Base-by-base conservation (phyloP, 2,329 filamentous ascomycete species). In the Aureobasidium subglaciale region DNA sequence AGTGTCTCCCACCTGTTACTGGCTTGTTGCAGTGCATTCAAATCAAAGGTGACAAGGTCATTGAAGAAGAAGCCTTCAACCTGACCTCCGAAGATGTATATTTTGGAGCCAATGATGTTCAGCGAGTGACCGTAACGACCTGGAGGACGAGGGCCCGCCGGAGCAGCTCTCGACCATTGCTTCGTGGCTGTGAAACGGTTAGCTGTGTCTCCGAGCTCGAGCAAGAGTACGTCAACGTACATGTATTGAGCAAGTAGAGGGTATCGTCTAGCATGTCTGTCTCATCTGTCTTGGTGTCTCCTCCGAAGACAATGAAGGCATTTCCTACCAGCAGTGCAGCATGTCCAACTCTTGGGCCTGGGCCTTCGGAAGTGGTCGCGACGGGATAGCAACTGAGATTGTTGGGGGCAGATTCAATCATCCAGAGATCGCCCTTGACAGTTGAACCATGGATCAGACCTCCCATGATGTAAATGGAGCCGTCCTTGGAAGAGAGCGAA, bases 61-160 rank as follows among this genome's bases (percentile, higher is more conserved):
- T 99, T 99, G 83, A 99, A 97, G 67, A 99, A 99, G 67, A 86
- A 91, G 4, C 92, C 93, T 68, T 99, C 93, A 1, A 97, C 92
- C 67, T 99, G 93, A 49, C 93, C 93, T 68, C 93, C 93, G 68
- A 99, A 99, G 27, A 99, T 88, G 73, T 90, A 99, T 40, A 99
- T 92, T 68, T 95, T 97, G 58, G 93, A 97, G 24, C 92, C 92
- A 2, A 99, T 75, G 37, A 99, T 97, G 67, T 97, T 99, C 59
- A 99, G 73, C 0, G 93, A 95, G 70, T 99, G 93, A 5, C 95
- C 93, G 64, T 99, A 99, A 62, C 93, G 86, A 46, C 93, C 93
- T 5, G 90, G 83, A 2, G 93, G 93, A 57, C 91, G 82, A 34
- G 87, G 83, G 2, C 91, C 91, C 11, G 90, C 86, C 6, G 95